Evolutionary conservation across 2,329 filamentous ascomycete species (phyloP).

Genomic region (Trichophyton benhamiae): DNA sequence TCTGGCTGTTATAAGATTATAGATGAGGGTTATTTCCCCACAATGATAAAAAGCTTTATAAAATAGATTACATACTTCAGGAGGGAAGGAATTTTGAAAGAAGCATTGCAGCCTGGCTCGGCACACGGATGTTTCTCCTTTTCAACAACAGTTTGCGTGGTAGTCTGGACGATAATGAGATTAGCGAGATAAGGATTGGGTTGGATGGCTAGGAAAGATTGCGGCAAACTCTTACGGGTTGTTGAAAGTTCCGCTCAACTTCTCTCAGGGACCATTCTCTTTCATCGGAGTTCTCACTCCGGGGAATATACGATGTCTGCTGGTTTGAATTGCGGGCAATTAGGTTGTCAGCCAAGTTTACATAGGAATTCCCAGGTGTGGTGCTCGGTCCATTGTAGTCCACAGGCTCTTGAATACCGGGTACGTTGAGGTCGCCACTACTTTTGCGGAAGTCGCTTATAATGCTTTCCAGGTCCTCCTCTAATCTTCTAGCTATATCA

Average conservation of each 20-base stretch:
- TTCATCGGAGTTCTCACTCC: not conserved
- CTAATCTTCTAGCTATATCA: no score
- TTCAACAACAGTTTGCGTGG: not conserved
- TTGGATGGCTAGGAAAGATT: not conserved
- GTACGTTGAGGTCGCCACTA: no score
- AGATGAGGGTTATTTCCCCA: no score
- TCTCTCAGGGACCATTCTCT: not conserved
- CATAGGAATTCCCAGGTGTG: no score
- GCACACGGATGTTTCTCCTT: not conserved
- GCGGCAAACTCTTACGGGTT: not conserved
- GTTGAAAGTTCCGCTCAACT: not conserved
- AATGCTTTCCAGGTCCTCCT: no score
- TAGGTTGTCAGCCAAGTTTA: no score
- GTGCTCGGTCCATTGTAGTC: not conserved
- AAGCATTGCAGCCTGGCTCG: not conserved
- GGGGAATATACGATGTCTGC: not conserved
- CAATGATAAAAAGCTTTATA: conserved; percentile 14
- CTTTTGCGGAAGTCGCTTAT: no score
- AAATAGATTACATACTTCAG: not conserved
- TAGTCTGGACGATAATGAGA: not conserved
- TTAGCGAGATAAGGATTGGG: not conserved
- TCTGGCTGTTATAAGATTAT: not conserved
- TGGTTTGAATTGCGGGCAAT: not conserved
- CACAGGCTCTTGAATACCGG: not conserved
- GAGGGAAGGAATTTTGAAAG: not conserved